phyloP scores from a whole-genome alignment of 106 monocot species.

The Vanilla planifolia region DNA sequence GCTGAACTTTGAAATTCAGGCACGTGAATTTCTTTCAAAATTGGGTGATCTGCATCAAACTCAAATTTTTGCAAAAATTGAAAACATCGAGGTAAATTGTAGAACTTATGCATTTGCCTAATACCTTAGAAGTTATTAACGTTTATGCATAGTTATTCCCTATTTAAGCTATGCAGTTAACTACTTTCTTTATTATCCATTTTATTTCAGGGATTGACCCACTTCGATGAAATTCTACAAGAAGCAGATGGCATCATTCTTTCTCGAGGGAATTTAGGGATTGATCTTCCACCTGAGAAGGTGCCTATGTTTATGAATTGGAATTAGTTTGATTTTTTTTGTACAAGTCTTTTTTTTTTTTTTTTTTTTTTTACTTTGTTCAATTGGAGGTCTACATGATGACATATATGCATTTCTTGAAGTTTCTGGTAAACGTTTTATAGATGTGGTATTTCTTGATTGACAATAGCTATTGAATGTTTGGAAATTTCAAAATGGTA shows the following conservation, averaged over 20 bases:
- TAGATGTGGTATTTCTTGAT: no score
- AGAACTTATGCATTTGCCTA: background rate
- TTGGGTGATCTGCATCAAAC: slow-evolving; percentile 67
- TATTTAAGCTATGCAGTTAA: background rate
- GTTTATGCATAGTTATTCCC: background rate
- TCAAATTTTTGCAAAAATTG: slow-evolving; percentile 83
- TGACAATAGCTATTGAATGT: no score
- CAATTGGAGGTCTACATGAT: no score
- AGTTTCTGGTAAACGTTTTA: no score
- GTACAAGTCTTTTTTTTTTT: background rate
- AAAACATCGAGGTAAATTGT: slow-evolving; percentile 56
- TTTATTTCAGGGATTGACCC: slow-evolving; percentile 59
- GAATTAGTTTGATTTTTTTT: background rate
- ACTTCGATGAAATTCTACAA: slow-evolving; percentile 96
- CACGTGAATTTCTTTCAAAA: slow-evolving; percentile 69
- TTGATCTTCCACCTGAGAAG: slow-evolving; percentile 98
- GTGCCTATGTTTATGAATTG: no score
- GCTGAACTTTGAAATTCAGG: slow-evolving; percentile 24
- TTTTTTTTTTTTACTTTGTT: background rate
- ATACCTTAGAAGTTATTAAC: background rate
- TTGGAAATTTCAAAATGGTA: no score
- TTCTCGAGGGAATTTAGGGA: slow-evolving; percentile 89
- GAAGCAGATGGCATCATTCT: slow-evolving; percentile 97
- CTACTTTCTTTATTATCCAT: background rate
- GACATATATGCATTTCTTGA: no score